phyloP scores from a whole-genome alignment of 108 stramenopile species.

The Fistulifera solaris region DNA sequence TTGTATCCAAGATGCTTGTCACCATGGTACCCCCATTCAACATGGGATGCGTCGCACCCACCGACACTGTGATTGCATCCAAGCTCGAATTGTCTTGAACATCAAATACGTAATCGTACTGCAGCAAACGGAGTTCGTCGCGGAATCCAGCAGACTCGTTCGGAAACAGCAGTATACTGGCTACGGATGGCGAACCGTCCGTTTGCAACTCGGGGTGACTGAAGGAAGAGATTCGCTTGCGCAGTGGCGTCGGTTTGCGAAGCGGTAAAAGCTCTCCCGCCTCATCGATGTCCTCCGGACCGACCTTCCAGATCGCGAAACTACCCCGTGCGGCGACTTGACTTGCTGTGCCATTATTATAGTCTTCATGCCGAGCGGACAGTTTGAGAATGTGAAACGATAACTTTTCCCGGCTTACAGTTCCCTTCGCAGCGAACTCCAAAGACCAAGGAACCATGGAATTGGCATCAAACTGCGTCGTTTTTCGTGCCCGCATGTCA shows the following conservation, averaged over 20 bases:
- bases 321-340: constrained; percentile 52
- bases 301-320: constrained; percentile 58
- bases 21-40: constrained; percentile 76
- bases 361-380: constrained; percentile 40
- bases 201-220: neutral
- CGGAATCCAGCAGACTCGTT: constrained; percentile 38
- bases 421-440: constrained; percentile 57
- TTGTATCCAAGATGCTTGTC: constrained; percentile 70
- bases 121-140: constrained; percentile 35
- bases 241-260: constrained; percentile 1
- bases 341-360: constrained; percentile 23
- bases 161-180: constrained; percentile 62
- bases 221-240: neutral
- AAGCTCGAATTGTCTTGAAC: constrained; percentile 60
- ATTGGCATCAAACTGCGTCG: constrained; percentile 57
- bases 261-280: neutral
- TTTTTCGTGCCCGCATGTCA: neutral
- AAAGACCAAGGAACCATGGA: constrained; percentile 68
- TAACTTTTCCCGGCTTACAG: constrained; percentile 44
- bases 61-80: constrained; percentile 68
- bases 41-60: constrained; percentile 80
- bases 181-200: constrained; percentile 53
- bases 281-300: constrained; percentile 7
- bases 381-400: constrained; percentile 49
- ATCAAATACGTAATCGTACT: constrained; percentile 80